Conservation (phyloP, 306 rosid genomes). For the Echinosophora koreensis region DNA sequence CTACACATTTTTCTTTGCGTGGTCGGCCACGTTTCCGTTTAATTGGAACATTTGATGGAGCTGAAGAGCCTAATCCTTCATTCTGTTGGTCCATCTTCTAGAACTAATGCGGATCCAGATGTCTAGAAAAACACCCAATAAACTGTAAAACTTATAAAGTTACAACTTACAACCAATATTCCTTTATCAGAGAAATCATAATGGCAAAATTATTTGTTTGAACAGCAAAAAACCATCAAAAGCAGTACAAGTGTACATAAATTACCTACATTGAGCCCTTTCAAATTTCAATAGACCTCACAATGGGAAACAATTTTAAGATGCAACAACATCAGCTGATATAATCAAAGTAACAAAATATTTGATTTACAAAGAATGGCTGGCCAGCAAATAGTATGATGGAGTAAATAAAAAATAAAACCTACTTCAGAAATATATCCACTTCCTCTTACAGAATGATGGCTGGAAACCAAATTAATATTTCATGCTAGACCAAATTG, state of each 20-base stretch:
- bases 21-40: constrained; percentile 82
- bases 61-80: constrained; percentile 43
- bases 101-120: constrained; percentile 8
- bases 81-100: constrained; percentile 60
- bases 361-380: neutral
- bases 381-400: neutral
- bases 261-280: neutral
- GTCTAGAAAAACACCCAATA: constrained; percentile 38
- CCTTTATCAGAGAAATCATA: neutral
- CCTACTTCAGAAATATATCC: too few relatives aligned
- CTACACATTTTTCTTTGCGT: constrained; percentile 55
- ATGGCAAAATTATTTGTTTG: neutral
- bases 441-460: too few relatives aligned
- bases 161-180: neutral
- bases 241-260: neutral
- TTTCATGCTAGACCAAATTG: too few relatives aligned
- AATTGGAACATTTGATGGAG: constrained; percentile 47
- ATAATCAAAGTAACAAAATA: neutral
- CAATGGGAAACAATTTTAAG: neutral
- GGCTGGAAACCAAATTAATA: too few relatives aligned
- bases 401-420: neutral
- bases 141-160: constrained; percentile 9
- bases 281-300: neutral
- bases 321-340: neutral
- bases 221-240: neutral